Base-by-base conservation (phyloP, 2,329 filamentous ascomycete genomes). In the Colletotrichum caudatum region DNA sequence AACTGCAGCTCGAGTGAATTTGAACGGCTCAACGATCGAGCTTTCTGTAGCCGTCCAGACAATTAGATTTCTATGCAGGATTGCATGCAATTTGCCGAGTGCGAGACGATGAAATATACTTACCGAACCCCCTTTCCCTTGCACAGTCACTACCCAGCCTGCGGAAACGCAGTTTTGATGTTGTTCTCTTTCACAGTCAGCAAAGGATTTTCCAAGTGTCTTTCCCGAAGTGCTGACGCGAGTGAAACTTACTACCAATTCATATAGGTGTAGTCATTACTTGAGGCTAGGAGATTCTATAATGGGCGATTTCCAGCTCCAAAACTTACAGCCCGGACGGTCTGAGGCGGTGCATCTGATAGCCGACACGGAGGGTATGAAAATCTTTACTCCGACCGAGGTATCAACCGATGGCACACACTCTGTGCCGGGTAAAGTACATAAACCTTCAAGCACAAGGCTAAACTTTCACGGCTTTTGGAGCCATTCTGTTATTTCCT, bases 371-470 rank as follows among this genome's bases (percentile, higher is more conserved):
- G 59, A 69, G 53, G 69, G 20, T 64, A 50, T 14, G 46, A 23
- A 23, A 23, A 14, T 14, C 3, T 33, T 33, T 41, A 64, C 39
- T 35, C 69, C 59, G 50, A 16, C 69, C 69, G 65, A 71, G 59
- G 41, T 39, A 41, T 14, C 37, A 16, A 29, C 5, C n/a, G 20
- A 26, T 33, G 48, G 60, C 29, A 4, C 29, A 29, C 3, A 69
- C 69, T 69, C 46, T 71, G 69, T 48, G 46, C 59, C 64, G 23
- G 35, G 16, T 12, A 39, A n/a, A 7, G 23, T 33, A 48, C 6
- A 3, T 11, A 16, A 67, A 35, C 37, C 23, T 5, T 20, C 51
- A 41, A 33, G 14, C 29, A 14, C 8, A 8, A 14, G 16, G 4
- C n/a, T 5, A 51, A 29, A 44, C 50, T 58, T 51, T 41, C 9